Base-by-base conservation (phyloP, 345 rosid genomes). In the Barbarea vulgaris region DNA sequence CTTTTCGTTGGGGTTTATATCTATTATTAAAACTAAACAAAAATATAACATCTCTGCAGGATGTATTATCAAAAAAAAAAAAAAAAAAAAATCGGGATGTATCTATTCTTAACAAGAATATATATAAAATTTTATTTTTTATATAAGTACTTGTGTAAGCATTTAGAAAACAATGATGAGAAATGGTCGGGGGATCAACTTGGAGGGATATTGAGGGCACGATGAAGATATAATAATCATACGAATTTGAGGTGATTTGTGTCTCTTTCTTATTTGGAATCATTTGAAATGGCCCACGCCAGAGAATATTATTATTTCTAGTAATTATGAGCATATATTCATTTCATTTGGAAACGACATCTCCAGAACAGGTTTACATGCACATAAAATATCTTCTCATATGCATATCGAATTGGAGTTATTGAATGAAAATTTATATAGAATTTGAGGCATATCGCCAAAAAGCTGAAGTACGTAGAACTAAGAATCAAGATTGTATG, bases 251-350 rank as follows among this genome's bases (percentile, higher is more conserved):
- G 72, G 84, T 78, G 87, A 83, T 78, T 80, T 81, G 86, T 84
- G 89, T 83, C 74, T 55, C 80, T 77, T 69, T 84, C 85, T 79
- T 67, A 80, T 83, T 84, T 52, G 87, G 87, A 81, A 88, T 85
- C 76, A 80, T 74, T 81, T 67, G 67, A 59, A 50, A 81, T 73
- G 93, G 87, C 88, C 93, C 90, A 85, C 83, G 82, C 84, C 85
- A 82, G 87, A 73, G 90, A 86, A 83, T 86, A 81, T 82, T 86
- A 85, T 86, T 86, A 83, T 83, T 77, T 67, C 67, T 27, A 57
- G 67, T 75, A 67, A 75, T 75, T 75, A 75, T 75, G 60, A 75
- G 73, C 53, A 67, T 67, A 67, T 50, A 47, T 58, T 67, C 73
- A 75, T 48, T 66, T 36, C 67, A 8, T 57, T 48, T 61, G 30